phyloP scores from a whole-genome alignment of 202 grass and related monocot species.

The Eragrostis tef region DNA sequence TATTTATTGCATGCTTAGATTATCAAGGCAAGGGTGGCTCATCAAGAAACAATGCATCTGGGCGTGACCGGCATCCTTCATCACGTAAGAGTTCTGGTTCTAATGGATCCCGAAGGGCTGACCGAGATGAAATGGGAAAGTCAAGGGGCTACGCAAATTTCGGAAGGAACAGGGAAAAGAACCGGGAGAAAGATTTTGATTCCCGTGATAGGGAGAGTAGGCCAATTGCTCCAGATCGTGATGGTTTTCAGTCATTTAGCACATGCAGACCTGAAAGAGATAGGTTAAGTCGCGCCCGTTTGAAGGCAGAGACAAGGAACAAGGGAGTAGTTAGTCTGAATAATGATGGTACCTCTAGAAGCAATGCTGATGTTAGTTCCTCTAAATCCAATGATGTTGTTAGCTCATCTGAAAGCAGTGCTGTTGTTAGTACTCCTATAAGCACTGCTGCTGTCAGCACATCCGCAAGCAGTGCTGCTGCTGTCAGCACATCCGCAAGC shows the following conservation, averaged over 20 bases:
- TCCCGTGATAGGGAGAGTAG: conserved; percentile 61
- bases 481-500: not conserved
- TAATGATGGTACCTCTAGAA: conserved; percentile 60
- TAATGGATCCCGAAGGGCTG: conserved; percentile 49
- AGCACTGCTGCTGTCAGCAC: conserved; percentile 8
- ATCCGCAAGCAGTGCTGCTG: conserved; percentile 12
- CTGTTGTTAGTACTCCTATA: not conserved
- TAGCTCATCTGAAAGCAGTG: conserved; percentile 33
- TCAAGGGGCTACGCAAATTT: conserved; percentile 74
- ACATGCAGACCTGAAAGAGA: conserved; percentile 67
- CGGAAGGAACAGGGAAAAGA: conserved; percentile 66
- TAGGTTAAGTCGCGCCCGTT: conserved; percentile 49
- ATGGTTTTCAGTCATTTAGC: conserved; percentile 57
- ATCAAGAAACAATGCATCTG: conserved; percentile 60
- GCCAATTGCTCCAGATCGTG: conserved; percentile 46
- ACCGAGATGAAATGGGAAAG: conserved; percentile 57
- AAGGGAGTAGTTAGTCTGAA: conserved; percentile 55
- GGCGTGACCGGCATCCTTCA: conserved; percentile 43
- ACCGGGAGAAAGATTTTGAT: conserved; percentile 62
- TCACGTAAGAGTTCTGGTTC: conserved; percentile 53
- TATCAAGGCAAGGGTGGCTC: conserved; percentile 56
- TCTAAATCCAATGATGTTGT: conserved; percentile 26
- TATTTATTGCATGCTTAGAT: conserved; percentile 55
- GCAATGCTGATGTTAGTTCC: conserved; percentile 36
- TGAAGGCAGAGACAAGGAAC: conserved; percentile 51